Conservation (phyloP, 2,329 filamentous ascomycete genomes). For the Aspergillus vadensis region DNA sequence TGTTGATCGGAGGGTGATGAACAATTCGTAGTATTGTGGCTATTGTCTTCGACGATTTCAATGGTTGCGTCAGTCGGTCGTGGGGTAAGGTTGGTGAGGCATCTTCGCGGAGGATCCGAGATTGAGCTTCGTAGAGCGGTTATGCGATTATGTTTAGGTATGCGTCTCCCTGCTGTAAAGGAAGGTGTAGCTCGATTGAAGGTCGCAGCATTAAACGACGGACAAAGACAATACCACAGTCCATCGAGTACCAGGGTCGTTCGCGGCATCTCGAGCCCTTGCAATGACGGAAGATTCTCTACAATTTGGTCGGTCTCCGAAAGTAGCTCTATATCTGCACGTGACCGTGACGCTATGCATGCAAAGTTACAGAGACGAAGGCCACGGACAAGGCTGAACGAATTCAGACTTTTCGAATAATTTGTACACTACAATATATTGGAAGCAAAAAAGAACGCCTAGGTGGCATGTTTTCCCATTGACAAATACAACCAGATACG, state of each 20-base stretch:
- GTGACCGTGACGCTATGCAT: slow-evolving; percentile 17
- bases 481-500: slow-evolving; percentile 41
- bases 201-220: slow-evolving; percentile 32
- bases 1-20: not conserved
- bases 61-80: not conserved
- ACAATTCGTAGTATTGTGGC: no score
- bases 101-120: slow-evolving; percentile 22
- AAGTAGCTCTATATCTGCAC: slow-evolving; percentile 11
- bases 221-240: slow-evolving; percentile 46
- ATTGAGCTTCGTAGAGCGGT: slow-evolving; percentile 5
- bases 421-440: slow-evolving; percentile 9
- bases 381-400: not conserved
- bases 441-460: slow-evolving; percentile 17
- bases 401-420: not conserved
- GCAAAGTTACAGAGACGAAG: not conserved
- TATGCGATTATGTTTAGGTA: slow-evolving; percentile 7
- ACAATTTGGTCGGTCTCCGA: not conserved
- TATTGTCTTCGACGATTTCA: not conserved
- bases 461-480: slow-evolving; percentile 33
- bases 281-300: slow-evolving; percentile 2
- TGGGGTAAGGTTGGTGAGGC: slow-evolving; percentile 19
- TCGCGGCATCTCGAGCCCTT: slow-evolving; percentile 36
- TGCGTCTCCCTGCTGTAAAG: slow-evolving; percentile 15
- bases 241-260: slow-evolving; percentile 38
- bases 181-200: slow-evolving; percentile 20